Evolutionary conservation across 1,139 yeast genomes (phyloP).

Genomic region (Saccharomyces hybrid): DNA sequence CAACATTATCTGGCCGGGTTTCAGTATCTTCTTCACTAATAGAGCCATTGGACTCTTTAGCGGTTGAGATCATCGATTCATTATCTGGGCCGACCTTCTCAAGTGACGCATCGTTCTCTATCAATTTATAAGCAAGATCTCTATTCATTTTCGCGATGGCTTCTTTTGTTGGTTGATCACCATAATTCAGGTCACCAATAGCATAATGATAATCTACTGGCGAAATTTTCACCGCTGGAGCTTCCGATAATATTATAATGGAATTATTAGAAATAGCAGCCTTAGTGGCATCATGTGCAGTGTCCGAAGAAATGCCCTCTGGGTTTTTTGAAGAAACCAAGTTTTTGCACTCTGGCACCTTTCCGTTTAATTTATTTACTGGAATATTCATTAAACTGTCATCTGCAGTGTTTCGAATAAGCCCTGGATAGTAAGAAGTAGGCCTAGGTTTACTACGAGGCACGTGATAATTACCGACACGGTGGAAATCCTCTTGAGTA

Average conservation of each 20-base stretch:
- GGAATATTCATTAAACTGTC: background rate
- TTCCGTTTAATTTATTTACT: background rate
- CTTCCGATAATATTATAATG: background rate
- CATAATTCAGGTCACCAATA: background rate
- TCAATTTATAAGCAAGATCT: background rate
- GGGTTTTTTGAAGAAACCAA: background rate
- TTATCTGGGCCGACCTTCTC: background rate
- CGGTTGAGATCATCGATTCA: background rate
- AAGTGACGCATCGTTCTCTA: background rate
- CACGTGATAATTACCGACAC: background rate
- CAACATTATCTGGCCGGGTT: background rate
- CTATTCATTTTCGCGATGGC: background rate
- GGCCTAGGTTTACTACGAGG: constrained; percentile 6
- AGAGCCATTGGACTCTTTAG: background rate
- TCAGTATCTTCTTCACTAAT: background rate
- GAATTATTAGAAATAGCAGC: background rate
- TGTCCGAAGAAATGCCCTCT: background rate
- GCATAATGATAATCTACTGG: background rate
- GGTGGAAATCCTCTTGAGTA: background rate
- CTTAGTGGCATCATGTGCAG: background rate
- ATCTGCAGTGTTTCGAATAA: background rate
- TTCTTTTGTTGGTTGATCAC: background rate
- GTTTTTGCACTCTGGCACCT: background rate
- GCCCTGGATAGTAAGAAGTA: constrained; percentile 5
- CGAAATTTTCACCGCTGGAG: background rate